phyloP scores from a whole-genome alignment of 176 grass and related monocot species.

The Cenchrus americanus region DNA sequence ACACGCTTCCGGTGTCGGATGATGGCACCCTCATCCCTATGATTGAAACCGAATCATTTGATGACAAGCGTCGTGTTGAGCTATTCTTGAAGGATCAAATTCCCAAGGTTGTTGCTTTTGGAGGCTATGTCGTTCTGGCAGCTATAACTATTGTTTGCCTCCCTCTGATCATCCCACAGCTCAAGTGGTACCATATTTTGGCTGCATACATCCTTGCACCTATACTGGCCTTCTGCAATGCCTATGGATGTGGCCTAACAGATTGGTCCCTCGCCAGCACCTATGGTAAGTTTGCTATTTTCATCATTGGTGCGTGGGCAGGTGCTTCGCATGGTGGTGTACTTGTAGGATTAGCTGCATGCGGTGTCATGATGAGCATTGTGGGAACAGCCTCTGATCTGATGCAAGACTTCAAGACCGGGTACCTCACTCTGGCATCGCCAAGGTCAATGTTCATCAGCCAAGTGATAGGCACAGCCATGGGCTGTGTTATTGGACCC shows the following conservation, averaged over 20 bases:
- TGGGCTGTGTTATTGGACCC: constrained; percentile 39
- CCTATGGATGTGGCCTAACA: constrained; percentile 44
- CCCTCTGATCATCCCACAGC: constrained; percentile 62
- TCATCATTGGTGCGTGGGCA: constrained; percentile 32
- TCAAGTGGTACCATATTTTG: constrained; percentile 70
- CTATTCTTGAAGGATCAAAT: constrained; percentile 77
- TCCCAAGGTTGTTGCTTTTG: constrained; percentile 51
- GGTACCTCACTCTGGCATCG: constrained; percentile 36
- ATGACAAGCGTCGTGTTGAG: constrained; percentile 69
- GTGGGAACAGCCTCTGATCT: constrained; percentile 46
- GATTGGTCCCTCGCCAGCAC: constrained; percentile 45
- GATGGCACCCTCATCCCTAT: constrained; percentile 13
- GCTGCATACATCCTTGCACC: constrained; percentile 31
- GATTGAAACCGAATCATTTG: constrained; percentile 40
- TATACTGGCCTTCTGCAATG: constrained; percentile 44
- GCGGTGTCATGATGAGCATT: constrained; percentile 44
- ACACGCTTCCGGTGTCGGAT: constrained; percentile 51
- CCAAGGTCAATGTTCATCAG: constrained; percentile 44
- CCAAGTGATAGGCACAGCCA: constrained; percentile 38
- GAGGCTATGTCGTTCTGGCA: constrained; percentile 52
- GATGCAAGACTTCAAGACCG: constrained; percentile 51
- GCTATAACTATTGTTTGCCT: constrained; percentile 47
- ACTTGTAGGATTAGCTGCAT: constrained; percentile 34
- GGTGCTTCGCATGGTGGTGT: constrained; percentile 23
- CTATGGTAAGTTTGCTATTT: constrained; percentile 50